Evolutionary conservation across 495 filamentous ascomycete genomes (phyloP).

Genomic region (Penicillium dipodomyicola): DNA sequence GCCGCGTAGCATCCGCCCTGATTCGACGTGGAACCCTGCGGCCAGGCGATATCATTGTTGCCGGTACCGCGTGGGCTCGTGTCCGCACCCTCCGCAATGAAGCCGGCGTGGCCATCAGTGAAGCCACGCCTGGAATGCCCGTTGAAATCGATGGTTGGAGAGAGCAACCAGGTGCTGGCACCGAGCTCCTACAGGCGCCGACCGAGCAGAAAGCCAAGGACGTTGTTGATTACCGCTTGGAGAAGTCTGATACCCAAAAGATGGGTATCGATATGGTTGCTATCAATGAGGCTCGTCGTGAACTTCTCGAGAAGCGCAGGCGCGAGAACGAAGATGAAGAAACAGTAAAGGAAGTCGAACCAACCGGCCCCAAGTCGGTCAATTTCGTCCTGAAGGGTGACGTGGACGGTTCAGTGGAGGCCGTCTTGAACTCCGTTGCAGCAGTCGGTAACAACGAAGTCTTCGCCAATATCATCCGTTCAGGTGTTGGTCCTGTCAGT

Average conservation of each 20-base stretch:
- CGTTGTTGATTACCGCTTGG: slow-evolving; percentile 73
- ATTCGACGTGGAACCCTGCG: slow-evolving; percentile 83
- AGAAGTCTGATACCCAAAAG: slow-evolving; percentile 58
- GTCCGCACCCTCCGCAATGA: slow-evolving; percentile 83
- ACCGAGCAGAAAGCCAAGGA: slow-evolving; percentile 75
- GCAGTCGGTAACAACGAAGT: slow-evolving; percentile 82
- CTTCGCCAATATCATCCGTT: slow-evolving; percentile 69
- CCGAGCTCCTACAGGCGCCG: slow-evolving; percentile 78
- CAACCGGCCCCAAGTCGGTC: slow-evolving; percentile 59
- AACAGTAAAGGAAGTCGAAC: slow-evolving; percentile 24
- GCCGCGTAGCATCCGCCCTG: slow-evolving; percentile 84
- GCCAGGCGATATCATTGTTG: slow-evolving; percentile 80
- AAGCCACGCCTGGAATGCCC: slow-evolving; percentile 83
- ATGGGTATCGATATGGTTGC: slow-evolving; percentile 68
- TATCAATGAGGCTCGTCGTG: slow-evolving; percentile 68
- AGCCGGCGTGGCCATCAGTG: slow-evolving; percentile 65
- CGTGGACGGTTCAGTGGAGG: slow-evolving; percentile 89
- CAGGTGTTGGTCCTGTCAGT: slow-evolving; percentile 70
- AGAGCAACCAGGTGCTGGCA: slow-evolving; percentile 85
- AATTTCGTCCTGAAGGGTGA: slow-evolving; percentile 90
- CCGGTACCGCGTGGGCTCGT: slow-evolving; percentile 79
- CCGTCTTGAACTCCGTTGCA: slow-evolving; percentile 69
- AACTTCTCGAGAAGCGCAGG: slow-evolving; percentile 57
- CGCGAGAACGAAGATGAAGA: slow-evolving; percentile 45
- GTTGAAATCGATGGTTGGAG: slow-evolving; percentile 94